Evolutionary conservation across 1,284 basidiomycete species (phyloP).

Genomic region (Pisolithus thermaeus): DNA sequence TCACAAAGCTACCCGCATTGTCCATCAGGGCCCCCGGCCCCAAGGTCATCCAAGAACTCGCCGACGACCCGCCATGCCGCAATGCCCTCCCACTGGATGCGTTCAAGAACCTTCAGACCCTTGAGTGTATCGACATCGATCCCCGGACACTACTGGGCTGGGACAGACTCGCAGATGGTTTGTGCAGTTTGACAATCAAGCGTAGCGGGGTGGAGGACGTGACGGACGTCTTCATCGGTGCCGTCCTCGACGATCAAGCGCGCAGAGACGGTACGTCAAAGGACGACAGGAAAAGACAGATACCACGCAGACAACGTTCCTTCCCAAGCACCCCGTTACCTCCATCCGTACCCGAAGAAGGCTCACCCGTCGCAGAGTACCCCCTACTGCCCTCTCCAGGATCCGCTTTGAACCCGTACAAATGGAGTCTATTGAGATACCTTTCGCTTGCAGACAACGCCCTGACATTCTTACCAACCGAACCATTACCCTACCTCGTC

Average conservation of each 20-base stretch:
- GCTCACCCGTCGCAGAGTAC: constrained; percentile 19
- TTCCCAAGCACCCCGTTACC: constrained; percentile 51
- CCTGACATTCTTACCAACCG: constrained; percentile 75
- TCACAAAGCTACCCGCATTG: constrained; percentile 83
- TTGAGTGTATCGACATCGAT: constrained; percentile 78
- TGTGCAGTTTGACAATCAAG: constrained; percentile 69
- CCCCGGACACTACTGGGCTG: constrained; percentile 81
- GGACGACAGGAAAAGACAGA: constrained; percentile 40
- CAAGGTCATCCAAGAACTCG: constrained; percentile 64
- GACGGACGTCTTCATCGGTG: constrained; percentile 72
- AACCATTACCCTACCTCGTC: constrained; percentile 67
- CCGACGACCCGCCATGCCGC: constrained; percentile 65
- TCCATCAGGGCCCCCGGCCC: constrained; percentile 54
- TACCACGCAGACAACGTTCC: constrained; percentile 42
- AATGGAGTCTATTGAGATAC: constrained; percentile 77
- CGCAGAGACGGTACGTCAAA: constrained; percentile 51
- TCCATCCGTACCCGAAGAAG: constrained; percentile 55
- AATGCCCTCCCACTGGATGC: constrained; percentile 76
- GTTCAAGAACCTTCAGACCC: constrained; percentile 76
- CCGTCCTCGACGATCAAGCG: constrained; percentile 70
- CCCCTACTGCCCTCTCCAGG: constrained; percentile 28
- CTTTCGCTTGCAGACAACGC: constrained; percentile 79
- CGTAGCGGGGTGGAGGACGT: constrained; percentile 81
- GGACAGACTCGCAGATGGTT: constrained; percentile 69
- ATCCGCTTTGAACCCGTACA: constrained; percentile 50